Evolutionary conservation across 2,329 filamentous ascomycete species (phyloP).

Genomic region (Neonectria faginata): DNA sequence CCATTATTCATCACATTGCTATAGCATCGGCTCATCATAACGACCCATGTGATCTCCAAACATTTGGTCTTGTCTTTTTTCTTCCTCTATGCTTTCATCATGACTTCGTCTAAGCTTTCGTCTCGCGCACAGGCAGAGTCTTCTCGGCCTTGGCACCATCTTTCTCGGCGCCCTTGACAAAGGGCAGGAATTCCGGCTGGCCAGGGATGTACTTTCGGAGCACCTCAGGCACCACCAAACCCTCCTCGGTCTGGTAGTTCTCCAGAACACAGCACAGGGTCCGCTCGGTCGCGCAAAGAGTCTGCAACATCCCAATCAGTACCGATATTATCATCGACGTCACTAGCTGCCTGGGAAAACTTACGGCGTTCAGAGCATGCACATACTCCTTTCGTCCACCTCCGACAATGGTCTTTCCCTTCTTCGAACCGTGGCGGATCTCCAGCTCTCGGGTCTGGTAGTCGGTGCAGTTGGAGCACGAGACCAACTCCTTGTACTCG

Average conservation of each 20-base stretch:
- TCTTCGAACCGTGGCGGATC: conserved; percentile 91
- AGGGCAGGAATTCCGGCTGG: conserved; percentile 89
- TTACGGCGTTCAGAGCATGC: conserved; percentile 83
- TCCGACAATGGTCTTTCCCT: conserved; percentile 60
- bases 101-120: conserved; percentile 39
- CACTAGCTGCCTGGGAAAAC: conserved; percentile 10
- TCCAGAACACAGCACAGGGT: conserved; percentile 95
- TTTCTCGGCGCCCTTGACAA: conserved; percentile 77
- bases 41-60: conserved; percentile 17
- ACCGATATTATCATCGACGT: neutral
- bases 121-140: conserved; percentile 44
- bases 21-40: conserved; percentile 24
- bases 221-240: conserved; percentile 82
- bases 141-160: conserved; percentile 43
- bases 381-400: conserved; percentile 93
- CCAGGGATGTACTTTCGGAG: conserved; percentile 92
- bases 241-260: conserved; percentile 94
- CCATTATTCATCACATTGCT: conserved; percentile 21
- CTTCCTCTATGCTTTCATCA: conserved; percentile 33
- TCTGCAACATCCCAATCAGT: conserved; percentile 52
- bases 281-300: conserved; percentile 89
- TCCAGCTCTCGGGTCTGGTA: conserved; percentile 96
- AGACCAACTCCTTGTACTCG: conserved; percentile 98
- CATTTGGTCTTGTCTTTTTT: conserved; percentile 29
- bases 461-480: conserved; percentile 97